Conservation (phyloP, 257 asterid genomes). For the Ajuga chamaepitys region DNA sequence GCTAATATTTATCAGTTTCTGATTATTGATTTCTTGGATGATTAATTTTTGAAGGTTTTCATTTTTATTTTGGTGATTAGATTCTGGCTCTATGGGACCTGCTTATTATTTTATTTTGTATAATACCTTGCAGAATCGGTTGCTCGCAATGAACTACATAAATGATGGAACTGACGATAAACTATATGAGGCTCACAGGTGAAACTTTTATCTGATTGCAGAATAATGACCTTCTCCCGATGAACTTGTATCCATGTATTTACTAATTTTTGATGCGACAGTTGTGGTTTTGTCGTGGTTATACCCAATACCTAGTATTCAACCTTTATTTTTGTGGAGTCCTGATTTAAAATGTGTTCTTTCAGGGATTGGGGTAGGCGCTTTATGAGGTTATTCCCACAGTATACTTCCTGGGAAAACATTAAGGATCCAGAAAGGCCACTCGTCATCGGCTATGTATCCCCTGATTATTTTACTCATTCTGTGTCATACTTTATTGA, state of each 20-base stretch:
- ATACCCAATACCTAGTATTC: too few species aligned
- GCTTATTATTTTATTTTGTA: constrained; percentile 6
- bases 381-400: constrained; percentile 84
- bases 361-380: constrained; percentile 99
- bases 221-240: constrained; percentile 1
- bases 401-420: constrained; percentile 87
- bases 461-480: constrained; percentile 99
- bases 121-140: constrained; percentile 71
- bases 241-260: constrained; percentile 5
- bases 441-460: constrained; percentile 88
- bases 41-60: background rate
- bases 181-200: constrained; percentile 95
- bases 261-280: background rate
- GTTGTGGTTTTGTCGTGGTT: too few species aligned
- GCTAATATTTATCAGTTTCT: background rate
- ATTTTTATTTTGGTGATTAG: background rate
- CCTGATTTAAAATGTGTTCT: constrained; percentile 20
- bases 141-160: constrained; percentile 99
- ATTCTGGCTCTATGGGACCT: background rate
- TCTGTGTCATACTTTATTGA: constrained; percentile 96
- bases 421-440: constrained; percentile 79
- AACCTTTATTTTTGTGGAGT: background rate
- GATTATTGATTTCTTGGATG: constrained; percentile 7
- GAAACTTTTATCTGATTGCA: constrained; percentile 14
- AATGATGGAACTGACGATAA: constrained; percentile 81